Percentiles rank a stretch among this genome's conserved stretches.
These are phyloP conservation scores for Chenopodium suecicum DNA, from an alignment of 148 eudicot species.

Conservation along the genomic window DNA sequence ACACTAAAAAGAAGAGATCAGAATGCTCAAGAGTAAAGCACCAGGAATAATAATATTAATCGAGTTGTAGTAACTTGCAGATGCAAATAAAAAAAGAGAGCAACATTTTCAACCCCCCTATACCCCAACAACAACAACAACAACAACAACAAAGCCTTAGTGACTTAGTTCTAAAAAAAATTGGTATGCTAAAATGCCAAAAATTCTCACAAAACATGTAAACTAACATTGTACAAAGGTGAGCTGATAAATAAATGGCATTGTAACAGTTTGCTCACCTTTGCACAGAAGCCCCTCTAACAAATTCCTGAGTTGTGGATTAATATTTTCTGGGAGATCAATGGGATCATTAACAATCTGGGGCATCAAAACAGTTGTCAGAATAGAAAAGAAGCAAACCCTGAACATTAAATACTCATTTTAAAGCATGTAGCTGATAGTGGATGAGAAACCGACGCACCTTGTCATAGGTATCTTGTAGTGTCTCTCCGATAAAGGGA, in stretches of 20 bases:
- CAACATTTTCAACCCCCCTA: no score
- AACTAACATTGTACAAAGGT: no score
- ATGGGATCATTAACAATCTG: constrained; percentile 78
- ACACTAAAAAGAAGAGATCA: background rate
- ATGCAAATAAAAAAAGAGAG: no score
- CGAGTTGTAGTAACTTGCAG: no score
- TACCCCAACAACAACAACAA: no score
- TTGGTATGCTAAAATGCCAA: no score
- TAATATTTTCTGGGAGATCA: constrained; percentile 52
- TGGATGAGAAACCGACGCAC: constrained; percentile 33
- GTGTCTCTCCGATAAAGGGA: constrained; percentile 95
- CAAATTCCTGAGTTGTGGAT: constrained; percentile 62
- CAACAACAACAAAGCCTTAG: no score
- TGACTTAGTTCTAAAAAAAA: no score
- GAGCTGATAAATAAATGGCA: background rate
- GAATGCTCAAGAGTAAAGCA: background rate
- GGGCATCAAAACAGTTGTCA: constrained; percentile 24
- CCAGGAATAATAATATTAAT: no score
- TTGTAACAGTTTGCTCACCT: constrained; percentile 45
- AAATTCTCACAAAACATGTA: no score
- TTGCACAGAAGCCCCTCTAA: constrained; percentile 92
- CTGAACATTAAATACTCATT: background rate
- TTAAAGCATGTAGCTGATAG: constrained; percentile 5
- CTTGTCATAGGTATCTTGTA: constrained; percentile 97
- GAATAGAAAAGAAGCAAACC: constrained; percentile 1